Conservation (phyloP, 441 rosid species). For the Pelargonium cotyledonis region DNA sequence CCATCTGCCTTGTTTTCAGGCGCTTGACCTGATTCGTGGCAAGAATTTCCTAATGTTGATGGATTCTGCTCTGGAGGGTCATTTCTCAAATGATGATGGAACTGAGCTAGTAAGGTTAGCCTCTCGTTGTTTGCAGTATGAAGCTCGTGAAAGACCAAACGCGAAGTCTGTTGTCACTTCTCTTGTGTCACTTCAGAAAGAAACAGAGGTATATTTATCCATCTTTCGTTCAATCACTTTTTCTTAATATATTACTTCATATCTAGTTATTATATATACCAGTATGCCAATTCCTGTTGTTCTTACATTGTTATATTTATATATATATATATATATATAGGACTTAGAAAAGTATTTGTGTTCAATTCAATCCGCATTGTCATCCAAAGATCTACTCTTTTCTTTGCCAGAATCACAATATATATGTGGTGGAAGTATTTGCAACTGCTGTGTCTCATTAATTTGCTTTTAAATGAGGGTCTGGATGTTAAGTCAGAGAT, state of each 20-base stretch:
- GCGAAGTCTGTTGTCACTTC: slow-evolving; percentile 49
- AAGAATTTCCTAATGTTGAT: slow-evolving; percentile 50
- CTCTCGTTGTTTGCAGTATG: slow-evolving; percentile 61
- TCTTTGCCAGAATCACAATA: too few relatives aligned
- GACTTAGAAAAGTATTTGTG: background rate
- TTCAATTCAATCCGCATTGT: background rate
- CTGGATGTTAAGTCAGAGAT: background rate
- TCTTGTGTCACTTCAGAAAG: slow-evolving; percentile 56
- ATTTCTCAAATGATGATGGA: slow-evolving; percentile 56
- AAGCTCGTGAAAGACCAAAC: slow-evolving; percentile 57
- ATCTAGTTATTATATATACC: background rate
- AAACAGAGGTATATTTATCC: slow-evolving; percentile 37
- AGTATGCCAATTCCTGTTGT: background rate
- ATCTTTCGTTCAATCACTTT: background rate
- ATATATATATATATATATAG: background rate
- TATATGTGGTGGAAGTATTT: too few relatives aligned
- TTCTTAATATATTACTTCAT: background rate
- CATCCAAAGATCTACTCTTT: background rate
- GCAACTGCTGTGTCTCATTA: too few relatives aligned
- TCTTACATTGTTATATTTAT: background rate
- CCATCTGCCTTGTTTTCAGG: slow-evolving; percentile 29
- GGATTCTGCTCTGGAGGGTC: slow-evolving; percentile 80
- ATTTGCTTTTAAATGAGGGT: background rate
- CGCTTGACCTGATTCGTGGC: slow-evolving; percentile 65
- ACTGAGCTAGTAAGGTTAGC: slow-evolving; percentile 57